A percentile compares a stretch with the other conserved stretches of the same genome.
These are phyloP conservation scores for Diutina mesorugosa DNA, from an alignment of 1,139 yeast genomes.

Conservation along the genomic window DNA sequence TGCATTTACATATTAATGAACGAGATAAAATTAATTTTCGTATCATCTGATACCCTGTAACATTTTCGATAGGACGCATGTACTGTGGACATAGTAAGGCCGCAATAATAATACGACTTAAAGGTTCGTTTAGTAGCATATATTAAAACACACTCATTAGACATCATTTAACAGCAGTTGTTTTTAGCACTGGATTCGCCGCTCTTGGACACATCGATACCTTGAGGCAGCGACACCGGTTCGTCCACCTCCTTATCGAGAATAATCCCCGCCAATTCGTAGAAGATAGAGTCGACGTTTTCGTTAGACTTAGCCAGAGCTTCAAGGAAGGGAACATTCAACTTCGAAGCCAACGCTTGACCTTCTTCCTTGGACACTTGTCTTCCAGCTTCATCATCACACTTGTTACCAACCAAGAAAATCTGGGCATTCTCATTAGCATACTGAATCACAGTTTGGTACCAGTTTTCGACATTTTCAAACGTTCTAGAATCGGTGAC, in stretches of 20 bases:
- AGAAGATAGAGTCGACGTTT: conserved; percentile 85
- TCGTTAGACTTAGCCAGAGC: conserved; percentile 91
- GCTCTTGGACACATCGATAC: conserved; percentile 34
- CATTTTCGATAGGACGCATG: too few relatives aligned
- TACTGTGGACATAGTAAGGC: too few relatives aligned
- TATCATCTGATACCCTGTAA: too few relatives aligned
- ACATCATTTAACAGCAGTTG: conserved; percentile 23
- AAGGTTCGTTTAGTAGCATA: neutral
- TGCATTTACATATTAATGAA: neutral
- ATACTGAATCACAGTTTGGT: conserved; percentile 86
- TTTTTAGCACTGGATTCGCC: conserved; percentile 16
- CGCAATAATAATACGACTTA: too few relatives aligned
- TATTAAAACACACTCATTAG: neutral
- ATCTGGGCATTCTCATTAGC: conserved; percentile 93
- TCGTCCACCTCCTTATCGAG: conserved; percentile 58
- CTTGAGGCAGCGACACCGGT: conserved; percentile 17
- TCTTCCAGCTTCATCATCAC: conserved; percentile 70
- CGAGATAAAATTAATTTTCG: neutral
- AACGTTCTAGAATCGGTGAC: conserved; percentile 93
- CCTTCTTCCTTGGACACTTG: conserved; percentile 85
- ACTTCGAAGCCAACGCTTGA: conserved; percentile 72
- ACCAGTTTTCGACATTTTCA: conserved; percentile 82
- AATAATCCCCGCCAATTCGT: conserved; percentile 78
- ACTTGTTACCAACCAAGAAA: conserved; percentile 89
- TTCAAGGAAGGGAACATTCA: conserved; percentile 85